Evolutionary conservation across 2,329 filamentous ascomycete species (phyloP).

Genomic region (Plectosphaerella sp.): DNA sequence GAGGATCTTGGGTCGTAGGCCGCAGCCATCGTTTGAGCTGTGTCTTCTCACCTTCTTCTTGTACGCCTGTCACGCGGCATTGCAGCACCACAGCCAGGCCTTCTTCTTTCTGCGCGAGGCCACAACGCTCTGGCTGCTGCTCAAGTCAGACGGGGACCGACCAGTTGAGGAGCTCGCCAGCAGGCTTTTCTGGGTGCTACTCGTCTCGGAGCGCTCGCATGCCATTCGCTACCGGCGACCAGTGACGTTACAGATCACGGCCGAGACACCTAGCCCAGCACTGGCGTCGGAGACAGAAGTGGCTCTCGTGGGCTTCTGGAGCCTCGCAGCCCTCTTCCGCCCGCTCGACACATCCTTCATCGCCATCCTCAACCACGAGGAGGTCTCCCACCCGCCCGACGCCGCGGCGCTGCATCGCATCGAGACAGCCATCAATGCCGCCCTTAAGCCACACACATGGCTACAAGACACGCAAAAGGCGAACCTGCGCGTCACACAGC

Average conservation of each 20-base stretch:
- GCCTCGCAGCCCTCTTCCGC: conserved; percentile 33
- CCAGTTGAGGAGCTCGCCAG: conserved; percentile 20
- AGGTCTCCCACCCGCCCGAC: conserved; percentile 22
- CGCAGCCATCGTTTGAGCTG: conserved; percentile 31
- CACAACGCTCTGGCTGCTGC: conserved; percentile 31
- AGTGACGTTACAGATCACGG: conserved; percentile 36
- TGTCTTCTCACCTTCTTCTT: conserved; percentile 38
- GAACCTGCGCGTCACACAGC: conserved; percentile 37
- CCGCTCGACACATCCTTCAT: conserved; percentile 38
- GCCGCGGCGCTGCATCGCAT: conserved; percentile 27
- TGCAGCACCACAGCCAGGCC: conserved; percentile 37
- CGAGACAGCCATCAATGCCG: conserved; percentile 29
- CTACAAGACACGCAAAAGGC: conserved; percentile 40
- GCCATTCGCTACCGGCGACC: conserved; percentile 39
- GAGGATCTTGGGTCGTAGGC: conserved; percentile 24
- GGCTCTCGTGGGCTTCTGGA: conserved; percentile 31
- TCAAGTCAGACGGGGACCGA: conserved; percentile 22
- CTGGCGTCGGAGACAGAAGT: conserved; percentile 20
- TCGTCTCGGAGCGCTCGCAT: conserved; percentile 38
- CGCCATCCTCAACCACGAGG: conserved; percentile 33
- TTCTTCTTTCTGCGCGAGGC: conserved; percentile 39
- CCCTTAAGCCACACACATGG: conserved; percentile 23
- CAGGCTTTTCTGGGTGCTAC: conserved; percentile 37
- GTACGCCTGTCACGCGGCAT: conserved; percentile 36
- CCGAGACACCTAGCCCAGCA: conserved; percentile 15